A percentile compares a stretch with the other conserved stretches of the same genome.
These are phyloP conservation scores for Candida coleopterorum DNA, from an alignment of 805 yeast species.

Conservation along the genomic window DNA sequence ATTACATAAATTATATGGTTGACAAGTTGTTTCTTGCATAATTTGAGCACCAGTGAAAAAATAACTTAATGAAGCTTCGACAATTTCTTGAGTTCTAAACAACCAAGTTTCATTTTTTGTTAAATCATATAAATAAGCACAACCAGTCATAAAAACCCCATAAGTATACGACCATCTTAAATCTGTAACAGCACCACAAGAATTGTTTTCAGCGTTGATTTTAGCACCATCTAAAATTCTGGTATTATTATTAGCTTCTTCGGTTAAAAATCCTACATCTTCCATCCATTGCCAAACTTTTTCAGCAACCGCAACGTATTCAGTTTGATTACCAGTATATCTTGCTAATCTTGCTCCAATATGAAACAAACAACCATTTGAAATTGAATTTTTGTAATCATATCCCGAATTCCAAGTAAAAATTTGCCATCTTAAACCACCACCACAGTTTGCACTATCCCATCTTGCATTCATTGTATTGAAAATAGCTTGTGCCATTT, in stretches of 20 bases:
- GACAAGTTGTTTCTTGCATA: constrained; percentile 63
- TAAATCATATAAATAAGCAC: constrained; percentile 62
- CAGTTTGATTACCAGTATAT: constrained; percentile 59
- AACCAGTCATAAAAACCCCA: constrained; percentile 62
- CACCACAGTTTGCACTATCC: constrained; percentile 71
- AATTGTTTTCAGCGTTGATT: constrained; percentile 20
- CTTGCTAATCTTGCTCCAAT: constrained; percentile 83
- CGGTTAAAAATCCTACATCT: constrained; percentile 28
- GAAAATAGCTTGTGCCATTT: constrained; percentile 82
- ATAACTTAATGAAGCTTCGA: constrained; percentile 28
- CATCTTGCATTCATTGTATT: constrained; percentile 88
- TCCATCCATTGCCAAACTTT: constrained; percentile 78
- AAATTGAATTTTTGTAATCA: constrained; percentile 84
- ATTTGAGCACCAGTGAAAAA: constrained; percentile 45
- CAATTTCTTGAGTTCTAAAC: constrained; percentile 30
- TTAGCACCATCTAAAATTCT: constrained; percentile 57
- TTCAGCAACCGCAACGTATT: constrained; percentile 72
- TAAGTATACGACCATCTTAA: constrained; percentile 68
- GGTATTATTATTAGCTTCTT: constrained; percentile 19
- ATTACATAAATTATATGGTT: constrained; percentile 48
- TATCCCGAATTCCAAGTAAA: constrained; percentile 93
- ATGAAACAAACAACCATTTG: constrained; percentile 89
- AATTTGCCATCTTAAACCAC: constrained; percentile 96
- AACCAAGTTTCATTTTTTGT: constrained; percentile 48
- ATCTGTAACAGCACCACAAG: constrained; percentile 46